Percentiles rank a stretch among this genome's conserved stretches.
These are phyloP conservation scores for Boeremia lycopersici DNA, from an alignment of 2,329 filamentous ascomycete species.

Conservation along the genomic window DNA sequence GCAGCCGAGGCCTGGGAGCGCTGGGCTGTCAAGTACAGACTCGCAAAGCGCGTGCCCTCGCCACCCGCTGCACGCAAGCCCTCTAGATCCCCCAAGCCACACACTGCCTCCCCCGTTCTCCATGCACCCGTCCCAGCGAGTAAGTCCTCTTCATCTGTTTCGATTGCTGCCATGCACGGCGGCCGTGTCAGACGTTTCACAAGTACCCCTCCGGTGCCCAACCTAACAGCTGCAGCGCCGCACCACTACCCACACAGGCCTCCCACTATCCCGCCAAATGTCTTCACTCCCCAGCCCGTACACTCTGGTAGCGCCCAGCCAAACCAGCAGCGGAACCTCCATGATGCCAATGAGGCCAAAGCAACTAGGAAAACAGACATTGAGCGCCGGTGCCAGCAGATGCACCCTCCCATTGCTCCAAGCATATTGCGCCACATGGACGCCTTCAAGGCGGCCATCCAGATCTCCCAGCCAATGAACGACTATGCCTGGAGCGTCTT, in stretches of 20 bases:
- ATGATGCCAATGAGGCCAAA: constrained; percentile 69
- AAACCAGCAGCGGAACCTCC: constrained; percentile 59
- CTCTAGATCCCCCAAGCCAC: constrained; percentile 34
- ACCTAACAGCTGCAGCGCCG: constrained; percentile 41
- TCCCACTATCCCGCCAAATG: constrained; percentile 42
- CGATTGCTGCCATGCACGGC: constrained; percentile 20
- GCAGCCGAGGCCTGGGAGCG: constrained; percentile 76
- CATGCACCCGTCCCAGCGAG: constrained; percentile 43
- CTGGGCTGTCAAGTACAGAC: constrained; percentile 62
- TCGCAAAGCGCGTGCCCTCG: constrained; percentile 26
- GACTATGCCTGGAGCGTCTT: constrained; percentile 73
- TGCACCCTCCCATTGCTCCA: constrained; percentile 69
- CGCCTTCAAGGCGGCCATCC: constrained; percentile 74
- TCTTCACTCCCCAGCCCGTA: constrained; percentile 38
- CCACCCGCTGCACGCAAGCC: constrained; percentile 24
- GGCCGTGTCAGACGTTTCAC: constrained; percentile 24
- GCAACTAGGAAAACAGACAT: constrained; percentile 71
- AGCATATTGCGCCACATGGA: constrained; percentile 71
- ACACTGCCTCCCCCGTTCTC: constrained; percentile 37
- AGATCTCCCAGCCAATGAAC: constrained; percentile 70
- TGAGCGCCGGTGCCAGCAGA: constrained; percentile 68
- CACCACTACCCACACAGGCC: constrained; percentile 39
- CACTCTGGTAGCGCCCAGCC: constrained; percentile 31
- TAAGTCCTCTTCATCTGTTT: constrained; percentile 38
- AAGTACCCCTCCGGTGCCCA: constrained; percentile 29